Evolutionary conservation across 371 early-diverging fungal genomes (phyloP), one percentile per base, ranked within the genome.

Genomic region (Caulochytrium protostelioides): DNA sequence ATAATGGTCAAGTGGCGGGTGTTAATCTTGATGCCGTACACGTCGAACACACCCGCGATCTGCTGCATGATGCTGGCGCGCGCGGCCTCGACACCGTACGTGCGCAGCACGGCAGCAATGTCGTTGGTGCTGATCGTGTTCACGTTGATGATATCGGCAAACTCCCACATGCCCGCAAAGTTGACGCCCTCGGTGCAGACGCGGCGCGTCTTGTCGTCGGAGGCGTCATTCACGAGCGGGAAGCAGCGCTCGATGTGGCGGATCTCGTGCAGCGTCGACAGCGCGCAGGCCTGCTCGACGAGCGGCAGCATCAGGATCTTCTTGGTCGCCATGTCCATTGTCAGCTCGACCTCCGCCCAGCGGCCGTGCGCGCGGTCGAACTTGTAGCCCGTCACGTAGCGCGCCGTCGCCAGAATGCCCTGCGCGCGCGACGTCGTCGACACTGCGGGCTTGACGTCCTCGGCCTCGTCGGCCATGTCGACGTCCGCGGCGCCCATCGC

Each of bases 61-160:
- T 99, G 98, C 44, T 79, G 73, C 49, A 95, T 82, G 40, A 99
- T 87, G 13, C 91, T 76, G 29, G 65, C 67, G 13, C 98, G 69
- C 4, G 97, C 97, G 3, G 98, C 99, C 57, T 99, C 99, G 14
- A 99, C 90, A 54, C 99, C 99, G 61, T 97, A 95, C 0, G 83
- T 82, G 12, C 60, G 56, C 25, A 84, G 61, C 9, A 97, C 74
- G 8, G 87, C 85, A 28, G 81, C 78, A 57, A 98, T 85, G 50
- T 98, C 97, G 66, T 98, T 98, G 43, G 97, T 85, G 50, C 81
- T 75, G 38, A 92, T 76, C 27, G 63, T 56, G 56, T 81, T 68
- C 32, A 91, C 57, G 47, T 92, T 85, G 40, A 90, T 69, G 28
- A 38, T 35, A 28, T 44, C 13, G 22, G 29, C 35, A 5, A 38